A percentile compares a stretch with the other conserved stretches of the same genome.
Conservation (phyloP, 352 stramenopile species). For the Globisporangium polare region DNA sequence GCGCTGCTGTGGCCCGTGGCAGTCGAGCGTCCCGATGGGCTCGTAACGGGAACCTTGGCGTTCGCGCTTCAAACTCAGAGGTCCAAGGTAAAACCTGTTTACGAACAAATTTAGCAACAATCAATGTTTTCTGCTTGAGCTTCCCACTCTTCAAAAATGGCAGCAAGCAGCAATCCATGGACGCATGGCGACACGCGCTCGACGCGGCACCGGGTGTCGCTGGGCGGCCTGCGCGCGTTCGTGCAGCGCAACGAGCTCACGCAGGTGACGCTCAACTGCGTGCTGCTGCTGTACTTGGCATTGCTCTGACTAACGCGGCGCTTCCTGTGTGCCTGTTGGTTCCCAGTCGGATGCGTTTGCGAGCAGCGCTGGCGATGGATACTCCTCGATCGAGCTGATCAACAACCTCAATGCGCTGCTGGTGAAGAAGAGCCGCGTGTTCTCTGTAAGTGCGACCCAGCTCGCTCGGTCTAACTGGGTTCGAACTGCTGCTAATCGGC, state of each 20-base stretch:
- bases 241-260: constrained; percentile 33
- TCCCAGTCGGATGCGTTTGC: neutral
- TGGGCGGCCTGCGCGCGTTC: constrained; percentile 39
- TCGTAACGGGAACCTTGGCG: no score
- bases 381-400: constrained; percentile 27
- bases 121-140: no score
- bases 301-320: neutral
- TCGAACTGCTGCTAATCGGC: neutral
- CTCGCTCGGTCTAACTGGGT: neutral
- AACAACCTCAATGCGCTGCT: constrained; percentile 20
- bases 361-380: constrained; percentile 11
- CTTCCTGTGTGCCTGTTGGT: neutral
- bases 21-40: no score
- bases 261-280: neutral
- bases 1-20: no score
- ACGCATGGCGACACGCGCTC: constrained; percentile 9
- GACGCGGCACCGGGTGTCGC: constrained; percentile 18
- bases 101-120: no score
- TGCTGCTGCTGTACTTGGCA: no score
- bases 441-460: constrained; percentile 14
- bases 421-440: constrained; percentile 16
- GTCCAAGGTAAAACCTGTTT: no score
- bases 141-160: neutral
- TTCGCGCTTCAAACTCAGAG: no score
- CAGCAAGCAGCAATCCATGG: constrained; percentile 41